Conservation (phyloP, 495 filamentous ascomycete species). For the Jackrogersella minutella region DNA sequence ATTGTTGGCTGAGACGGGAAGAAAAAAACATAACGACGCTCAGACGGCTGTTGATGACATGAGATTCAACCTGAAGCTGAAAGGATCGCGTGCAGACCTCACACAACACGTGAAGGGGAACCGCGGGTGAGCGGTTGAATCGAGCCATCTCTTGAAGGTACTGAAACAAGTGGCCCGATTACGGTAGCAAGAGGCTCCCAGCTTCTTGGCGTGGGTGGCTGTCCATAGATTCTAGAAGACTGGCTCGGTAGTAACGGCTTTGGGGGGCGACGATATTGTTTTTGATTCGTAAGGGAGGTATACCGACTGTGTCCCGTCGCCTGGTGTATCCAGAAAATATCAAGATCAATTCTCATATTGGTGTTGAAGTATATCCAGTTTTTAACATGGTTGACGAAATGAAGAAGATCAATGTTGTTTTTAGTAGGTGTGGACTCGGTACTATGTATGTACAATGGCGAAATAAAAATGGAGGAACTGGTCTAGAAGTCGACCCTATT, state of each 20-base stretch:
- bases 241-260: not conserved
- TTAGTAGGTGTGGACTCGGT: slow-evolving; percentile 12
- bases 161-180: slow-evolving; percentile 29
- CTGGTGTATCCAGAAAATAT: not conserved
- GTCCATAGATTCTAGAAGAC: slow-evolving; percentile 11
- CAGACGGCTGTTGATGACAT: not conserved
- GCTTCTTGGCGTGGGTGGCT: slow-evolving; percentile 16
- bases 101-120: slow-evolving; percentile 9
- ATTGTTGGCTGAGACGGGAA: not conserved
- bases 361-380: slow-evolving; percentile 8
- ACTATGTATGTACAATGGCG: slow-evolving; percentile 14
- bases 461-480: slow-evolving; percentile 15
- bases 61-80: slow-evolving; percentile 1
- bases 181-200: slow-evolving; percentile 8
- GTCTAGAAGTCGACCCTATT: slow-evolving; percentile 24
- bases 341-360: not conserved
- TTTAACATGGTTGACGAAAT: slow-evolving; percentile 28
- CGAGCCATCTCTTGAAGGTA: not conserved
- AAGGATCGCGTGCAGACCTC: slow-evolving; percentile 10
- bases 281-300: too few species aligned
- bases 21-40: not conserved
- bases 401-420: slow-evolving; percentile 24
- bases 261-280: not conserved
- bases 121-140: not conserved
- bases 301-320: not conserved